A percentile compares a stretch with the other conserved stretches of the same genome.
Evolutionary conservation across 106 monocot genomes (phyloP).

Genomic region (Acorus calamus): DNA sequence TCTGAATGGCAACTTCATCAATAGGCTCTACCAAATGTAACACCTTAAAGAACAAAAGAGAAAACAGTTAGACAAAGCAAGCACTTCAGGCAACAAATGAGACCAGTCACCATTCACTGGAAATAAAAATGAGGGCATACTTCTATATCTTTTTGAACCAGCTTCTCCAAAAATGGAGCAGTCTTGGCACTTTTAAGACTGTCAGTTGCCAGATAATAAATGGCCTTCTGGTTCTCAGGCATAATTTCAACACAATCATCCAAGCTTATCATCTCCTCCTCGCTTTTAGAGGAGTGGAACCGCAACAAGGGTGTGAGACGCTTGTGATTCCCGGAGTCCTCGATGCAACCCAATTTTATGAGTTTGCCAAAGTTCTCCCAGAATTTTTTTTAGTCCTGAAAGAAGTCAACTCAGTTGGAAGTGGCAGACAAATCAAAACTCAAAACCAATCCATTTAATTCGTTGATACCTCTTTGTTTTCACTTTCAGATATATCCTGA

Average conservation of each 20-base stretch:
- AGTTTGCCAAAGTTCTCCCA: constrained; percentile 99
- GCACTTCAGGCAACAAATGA: background rate
- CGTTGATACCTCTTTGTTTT: constrained; percentile 68
- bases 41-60: constrained; percentile 40
- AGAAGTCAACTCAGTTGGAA: background rate
- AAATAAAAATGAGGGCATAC: constrained; percentile 12
- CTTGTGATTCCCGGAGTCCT: constrained; percentile 94
- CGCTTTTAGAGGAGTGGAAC: constrained; percentile 82
- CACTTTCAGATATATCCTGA: constrained; percentile 78
- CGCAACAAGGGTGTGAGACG: constrained; percentile 68
- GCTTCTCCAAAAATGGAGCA: constrained; percentile 90
- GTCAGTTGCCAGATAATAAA: constrained; percentile 88
- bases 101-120: background rate
- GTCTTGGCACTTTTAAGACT: constrained; percentile 92
- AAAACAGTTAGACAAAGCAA: background rate
- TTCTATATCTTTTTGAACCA: constrained; percentile 88
- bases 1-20: constrained; percentile 98
- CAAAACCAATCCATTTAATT: background rate
- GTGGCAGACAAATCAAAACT: no score
- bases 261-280: constrained; percentile 77
- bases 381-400: constrained; percentile 89
- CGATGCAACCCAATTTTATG: constrained; percentile 87
- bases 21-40: constrained; percentile 92
- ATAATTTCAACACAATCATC: constrained; percentile 90
- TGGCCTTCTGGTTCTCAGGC: constrained; percentile 84